Evolutionary conservation across 2,329 filamentous ascomycete species (phyloP), one percentile per base, ranked within the genome.

Genomic region (Colletotrichum tofieldiae): DNA sequence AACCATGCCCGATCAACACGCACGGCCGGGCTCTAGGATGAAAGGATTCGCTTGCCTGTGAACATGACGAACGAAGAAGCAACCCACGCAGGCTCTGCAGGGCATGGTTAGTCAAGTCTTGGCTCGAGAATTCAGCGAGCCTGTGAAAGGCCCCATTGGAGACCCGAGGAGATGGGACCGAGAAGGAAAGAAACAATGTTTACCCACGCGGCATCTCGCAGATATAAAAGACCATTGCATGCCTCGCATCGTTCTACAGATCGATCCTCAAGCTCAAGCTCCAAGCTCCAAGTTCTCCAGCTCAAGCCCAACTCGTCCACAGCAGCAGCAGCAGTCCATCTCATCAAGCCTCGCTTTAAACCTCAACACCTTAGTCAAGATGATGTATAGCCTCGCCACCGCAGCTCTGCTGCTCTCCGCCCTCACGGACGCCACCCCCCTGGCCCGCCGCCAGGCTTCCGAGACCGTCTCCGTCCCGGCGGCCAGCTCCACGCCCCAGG

Each of bases 351-450:
- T 37, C 45, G 29, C 29, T 26, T 39, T 6, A 18, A 4, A 18
- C 23, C 20, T 7, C 54, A 43, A 35, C 5, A 18, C 8, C 32
- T 26, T 39, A 26, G 43, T 35, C 64, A 68, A 71, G 65, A 71
- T 71, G 69, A 68, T 52, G 69, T 71, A 68, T 65, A 58, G n/a
- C 69, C 51, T 71, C 52, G 67, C 61, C 26, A 47, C 69, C 47
- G 59, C 73, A 49, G 58, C 63, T 23, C 71, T 79, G 37, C 75
- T 81, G 67, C 56, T 79, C 65, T 75, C 76, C 68, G 75, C 75
- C 14, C 73, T 75, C 49, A 55, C 76, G 23, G 72, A 75, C 45
- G 63, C 77, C 18, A 77, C 80, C 11, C 80, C 80, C 64, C 74
- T 81, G 55, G 73, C 74, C 20, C 73, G 62, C 47, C 76, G 78